Base-by-base conservation (phyloP, 179 eudicot genomes). In the Camellia oleifera region DNA sequence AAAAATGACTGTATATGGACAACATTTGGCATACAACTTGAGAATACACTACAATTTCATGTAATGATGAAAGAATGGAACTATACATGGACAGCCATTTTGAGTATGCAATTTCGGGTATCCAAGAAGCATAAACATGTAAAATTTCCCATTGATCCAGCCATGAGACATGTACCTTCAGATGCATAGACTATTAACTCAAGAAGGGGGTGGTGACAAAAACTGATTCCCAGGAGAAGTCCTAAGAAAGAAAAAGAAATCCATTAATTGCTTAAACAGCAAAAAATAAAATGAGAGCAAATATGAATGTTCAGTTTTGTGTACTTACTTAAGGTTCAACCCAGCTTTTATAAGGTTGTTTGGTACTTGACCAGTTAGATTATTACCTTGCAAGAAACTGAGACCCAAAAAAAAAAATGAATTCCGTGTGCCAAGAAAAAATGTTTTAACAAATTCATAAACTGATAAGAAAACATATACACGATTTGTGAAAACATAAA, bases 371-470 rank as follows among this genome's bases (percentile, higher is more conserved):
- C 98, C 99, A 2, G 82, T 86, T 45, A 96, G 87, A 84, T 90
- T 80, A 77, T 96, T 96, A 85, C 87, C 84, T 83, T 94, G 92
- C 77, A 92, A 64, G 81, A 91, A 92, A 26, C 98, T 95, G 92
- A 81, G 40, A 32, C 40, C 40, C 40, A 32, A 76, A 76, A 56
- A 40, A 46, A 57, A 82, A 7, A 3, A 32, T 14, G 3, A 7
- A n/a, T 48, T 72, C 10, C 62, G 17, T n/a, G 4, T 44, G 69
- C 76, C 58, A 62, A 72, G 48, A 72, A 32, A 17, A 20, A n/a
- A 5, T 23, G 32, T 12, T 32, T 32, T 32, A 52, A 68, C 64
- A 70, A 70, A 40, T 2, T 15, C 48, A 45, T 15, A 68, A 54
- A 2, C 52, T 53, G 57, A 5, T 69, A n/a, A 57, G 20, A 60